Base-by-base conservation (phyloP, 2,329 filamentous ascomycete genomes). In the Pochonia chlamydosporia region DNA sequence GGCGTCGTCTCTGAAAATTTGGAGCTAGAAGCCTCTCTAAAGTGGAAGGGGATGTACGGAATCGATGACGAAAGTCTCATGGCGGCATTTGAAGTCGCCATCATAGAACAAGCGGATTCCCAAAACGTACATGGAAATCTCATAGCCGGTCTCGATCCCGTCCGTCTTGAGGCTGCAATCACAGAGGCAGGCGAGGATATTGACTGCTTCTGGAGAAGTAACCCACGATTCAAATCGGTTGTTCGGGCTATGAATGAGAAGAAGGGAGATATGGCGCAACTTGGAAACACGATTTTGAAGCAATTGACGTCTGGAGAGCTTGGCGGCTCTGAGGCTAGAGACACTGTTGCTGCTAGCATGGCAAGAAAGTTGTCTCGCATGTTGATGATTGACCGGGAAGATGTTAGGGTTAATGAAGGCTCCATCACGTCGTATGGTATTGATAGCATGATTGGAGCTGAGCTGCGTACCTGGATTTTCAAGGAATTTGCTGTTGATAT, bases 401-500 rank as follows among this genome's bases (percentile, higher is more conserved):
- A 13, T n/a, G 9, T 33, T 13, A n/a, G 16, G 31, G 11, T n/a
- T n/a, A n/a, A 33, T 6, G 31, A 13, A 6, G 10, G 9, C 6
- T n/a, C 31, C 14, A 33, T 33, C n/a, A n/a, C n/a, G n/a, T n/a
- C n/a, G n/a, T 63, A 66, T 43, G 64, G 65, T 2, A 44, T 68
- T 2, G 66, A 68, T 49, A 62, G 59, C 52, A 66, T 68, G 64
- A 57, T 67, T 18, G 64, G 61, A 1, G 59, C 62, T 2, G 64
- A 68, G 56, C 45, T 68, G 36, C 54, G 64, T 21, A 65, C 58
- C 26, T 65, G 64, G 61, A 51, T 67, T 16, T 66, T 65, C 56
- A 61, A 58, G 35, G 63, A 66, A 49, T 63, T 59, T 26, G 55
- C 59, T n/a, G 54, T 69, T 2, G 67, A 72, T 49, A 56, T 68